phyloP scores from a whole-genome alignment of 352 stramenopile species.

The Phytophthora kernoviae region DNA sequence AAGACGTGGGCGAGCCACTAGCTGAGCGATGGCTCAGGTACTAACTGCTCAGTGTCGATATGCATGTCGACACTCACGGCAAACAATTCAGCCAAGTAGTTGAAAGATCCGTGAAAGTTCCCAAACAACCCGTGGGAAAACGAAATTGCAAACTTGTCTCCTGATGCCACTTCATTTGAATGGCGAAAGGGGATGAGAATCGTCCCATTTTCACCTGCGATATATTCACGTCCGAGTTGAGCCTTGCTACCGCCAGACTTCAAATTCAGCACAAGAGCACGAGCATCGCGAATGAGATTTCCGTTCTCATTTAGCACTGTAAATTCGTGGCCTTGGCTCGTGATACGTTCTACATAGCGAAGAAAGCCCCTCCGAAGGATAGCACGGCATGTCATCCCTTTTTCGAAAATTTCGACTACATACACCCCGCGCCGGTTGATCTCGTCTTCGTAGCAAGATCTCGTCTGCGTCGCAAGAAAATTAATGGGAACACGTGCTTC shows the following conservation, averaged over 20 bases:
- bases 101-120: slow-evolving; percentile 42
- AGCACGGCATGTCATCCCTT: slow-evolving; percentile 54
- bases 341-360: slow-evolving; percentile 51
- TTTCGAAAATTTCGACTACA: slow-evolving; percentile 68
- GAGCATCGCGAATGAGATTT: slow-evolving; percentile 36
- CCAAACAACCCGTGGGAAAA: slow-evolving; percentile 49
- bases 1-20: slow-evolving; percentile 33
- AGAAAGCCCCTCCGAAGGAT: slow-evolving; percentile 65
- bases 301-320: slow-evolving; percentile 54
- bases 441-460: too few relatives aligned
- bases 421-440: slow-evolving; percentile 56
- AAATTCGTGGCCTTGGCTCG: slow-evolving; percentile 53
- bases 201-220: slow-evolving; percentile 27
- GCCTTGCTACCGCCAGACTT: slow-evolving; percentile 38
- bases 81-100: slow-evolving; percentile 44
- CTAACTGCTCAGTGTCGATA: slow-evolving; percentile 59
- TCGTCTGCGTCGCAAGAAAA: slow-evolving; percentile 21
- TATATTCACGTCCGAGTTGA: slow-evolving; percentile 40
- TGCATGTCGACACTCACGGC: slow-evolving; percentile 43
- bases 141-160: slow-evolving; percentile 49
- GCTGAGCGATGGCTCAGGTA: slow-evolving; percentile 41
- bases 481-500: slow-evolving; percentile 41
- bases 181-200: slow-evolving; percentile 59
- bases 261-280: slow-evolving; percentile 45
- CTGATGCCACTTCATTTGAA: slow-evolving; percentile 11